Evolutionary conservation across 1,139 yeast species (phyloP), one percentile per base, ranked within the genome.

Genomic region (Groenewaldozyma auringiensis): DNA sequence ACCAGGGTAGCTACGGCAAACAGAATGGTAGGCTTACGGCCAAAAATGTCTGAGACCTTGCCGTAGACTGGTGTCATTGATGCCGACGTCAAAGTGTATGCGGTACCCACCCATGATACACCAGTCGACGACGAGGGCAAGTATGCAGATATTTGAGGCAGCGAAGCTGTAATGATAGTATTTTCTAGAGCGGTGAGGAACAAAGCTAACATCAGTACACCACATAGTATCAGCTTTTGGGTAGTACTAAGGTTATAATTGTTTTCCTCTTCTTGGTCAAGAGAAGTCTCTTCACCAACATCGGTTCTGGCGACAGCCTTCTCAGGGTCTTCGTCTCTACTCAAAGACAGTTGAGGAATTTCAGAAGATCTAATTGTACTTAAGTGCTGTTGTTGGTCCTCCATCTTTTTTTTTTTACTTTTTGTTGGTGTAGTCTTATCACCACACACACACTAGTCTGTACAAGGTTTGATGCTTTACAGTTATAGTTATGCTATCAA

Each of bases 41-140:
- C 87, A 58, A 75, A 75, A 2, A 79, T 75, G 37, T 78, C 76
- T 3, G 84, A 74, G n/a, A 81, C 56, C 46, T 78, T 74, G 1
- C 87, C 86, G 68, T 79, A 80, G 3, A 79, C 65, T 1, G 82
- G 75, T 2, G 78, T 69, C 41, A 79, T 66, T 13, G 78, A 68
- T 0, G 83, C 79, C 64, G 78, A 71, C 1, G 85, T 76, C 40
- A 81, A 43, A 2, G 55, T 45, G 37, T 56, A 58, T 3, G 58
- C 59, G 2, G 60, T 55, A 4, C 61, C 61, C 18, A 58, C 52
- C 60, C 60, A 58, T 33, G 55, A 45, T 40, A 55, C 57, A 8
- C 60, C 60, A 3, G 51, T 53, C 0, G 60, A 45, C 6, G 29
- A 8, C 2, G 58, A 53, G 29, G 52, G 41, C 17, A 57, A 47